These are phyloP conservation scores for Hericium coralloides DNA, from an alignment of 768 basidiomycete species.

Conservation along the genomic window DNA sequence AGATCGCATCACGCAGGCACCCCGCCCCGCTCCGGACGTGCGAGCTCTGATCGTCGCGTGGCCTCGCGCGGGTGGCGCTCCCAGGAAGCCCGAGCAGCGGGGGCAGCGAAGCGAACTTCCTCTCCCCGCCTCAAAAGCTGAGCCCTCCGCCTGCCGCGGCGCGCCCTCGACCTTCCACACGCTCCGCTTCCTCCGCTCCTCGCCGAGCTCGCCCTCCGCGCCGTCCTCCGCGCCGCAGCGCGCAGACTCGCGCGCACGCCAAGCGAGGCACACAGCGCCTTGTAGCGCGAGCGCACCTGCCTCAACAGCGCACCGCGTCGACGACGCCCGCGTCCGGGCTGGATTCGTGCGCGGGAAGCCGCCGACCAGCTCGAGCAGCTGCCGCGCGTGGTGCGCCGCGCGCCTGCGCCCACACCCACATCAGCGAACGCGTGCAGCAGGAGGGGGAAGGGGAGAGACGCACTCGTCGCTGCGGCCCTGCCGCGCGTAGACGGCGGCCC, in stretches of 20 bases:
- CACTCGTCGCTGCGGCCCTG: slow-evolving; percentile 39
- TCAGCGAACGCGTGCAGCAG: not conserved
- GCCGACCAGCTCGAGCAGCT: slow-evolving; percentile 61
- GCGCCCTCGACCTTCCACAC: not conserved
- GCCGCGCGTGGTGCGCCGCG: slow-evolving; percentile 49
- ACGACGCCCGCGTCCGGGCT: slow-evolving; percentile 43
- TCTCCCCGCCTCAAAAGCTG: not conserved
- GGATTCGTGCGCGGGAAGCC: slow-evolving; percentile 79
- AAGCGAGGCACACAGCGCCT: slow-evolving; percentile 73
- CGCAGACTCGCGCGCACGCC: slow-evolving; percentile 45
- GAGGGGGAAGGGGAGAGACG: slow-evolving; percentile 15
- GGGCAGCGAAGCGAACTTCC: too few relatives aligned
- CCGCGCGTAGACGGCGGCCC: slow-evolving; percentile 41
- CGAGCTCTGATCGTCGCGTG: too few relatives aligned
- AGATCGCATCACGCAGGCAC: too few relatives aligned
- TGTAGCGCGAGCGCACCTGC: slow-evolving; percentile 83
- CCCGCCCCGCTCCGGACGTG: too few relatives aligned
- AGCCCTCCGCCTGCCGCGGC: not conserved
- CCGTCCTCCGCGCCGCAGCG: not conserved
- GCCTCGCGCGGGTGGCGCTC: too few relatives aligned
- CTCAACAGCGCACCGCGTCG: slow-evolving; percentile 67
- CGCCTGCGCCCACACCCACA: slow-evolving; percentile 32
- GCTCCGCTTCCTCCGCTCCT: not conserved
- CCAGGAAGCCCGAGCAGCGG: too few relatives aligned
- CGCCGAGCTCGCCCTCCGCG: not conserved